Base-by-base conservation (phyloP, 2,329 filamentous ascomycete genomes). In the Alternaria triticina region DNA sequence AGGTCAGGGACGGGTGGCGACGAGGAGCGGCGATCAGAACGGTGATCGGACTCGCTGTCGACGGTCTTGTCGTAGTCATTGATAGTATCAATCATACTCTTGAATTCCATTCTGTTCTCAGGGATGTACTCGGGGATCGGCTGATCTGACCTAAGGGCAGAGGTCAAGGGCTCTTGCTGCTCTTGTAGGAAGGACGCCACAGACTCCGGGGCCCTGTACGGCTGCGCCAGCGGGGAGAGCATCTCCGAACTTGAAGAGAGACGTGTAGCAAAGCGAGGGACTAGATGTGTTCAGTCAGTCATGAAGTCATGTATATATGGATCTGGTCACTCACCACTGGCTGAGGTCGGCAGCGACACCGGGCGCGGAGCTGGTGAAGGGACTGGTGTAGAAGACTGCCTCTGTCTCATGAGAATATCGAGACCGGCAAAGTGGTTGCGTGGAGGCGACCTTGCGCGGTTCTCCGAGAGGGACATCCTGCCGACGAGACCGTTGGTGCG, bases 401-500 rank as follows among this genome's bases (percentile, higher is more conserved):
- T 72, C 6, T 60, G 67, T 50, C 57, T 67, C 70, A 73, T 70
- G 7, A 73, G 50, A 17, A 12, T 27, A 7, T 67, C 28, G 10
- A 74, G 69, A 15, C 56, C 68, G 7, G 61, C 66, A 56, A 74
- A 73, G 46, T 66, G 72, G 45, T 74, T 70, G 15, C 20, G 59
- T 6, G 58, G 54, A 13, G 20, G 5, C 5, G 33, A 15, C 17
- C 52, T 55, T 40, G 27, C 12, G n/a, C 40, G 23, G 5, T 30
- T 59, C 22, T 57, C 3, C 6, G 28, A 13, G 33, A 43, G 4
- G 4, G 20, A n/a, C 8, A 47, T 20, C 1, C 8, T n/a, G 25
- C 52, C 7, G 15, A n/a, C 9, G 27, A 51, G 44, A 13, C 11
- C 13, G 13, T 40, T 52, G 30, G 20, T 40, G 3, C 36, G 36